A percentile compares a stretch with the other conserved stretches of the same genome.
These are phyloP conservation scores for Berkeleyomyces rouxiae DNA, from an alignment of 2,329 filamentous ascomycete species.

Conservation along the genomic window DNA sequence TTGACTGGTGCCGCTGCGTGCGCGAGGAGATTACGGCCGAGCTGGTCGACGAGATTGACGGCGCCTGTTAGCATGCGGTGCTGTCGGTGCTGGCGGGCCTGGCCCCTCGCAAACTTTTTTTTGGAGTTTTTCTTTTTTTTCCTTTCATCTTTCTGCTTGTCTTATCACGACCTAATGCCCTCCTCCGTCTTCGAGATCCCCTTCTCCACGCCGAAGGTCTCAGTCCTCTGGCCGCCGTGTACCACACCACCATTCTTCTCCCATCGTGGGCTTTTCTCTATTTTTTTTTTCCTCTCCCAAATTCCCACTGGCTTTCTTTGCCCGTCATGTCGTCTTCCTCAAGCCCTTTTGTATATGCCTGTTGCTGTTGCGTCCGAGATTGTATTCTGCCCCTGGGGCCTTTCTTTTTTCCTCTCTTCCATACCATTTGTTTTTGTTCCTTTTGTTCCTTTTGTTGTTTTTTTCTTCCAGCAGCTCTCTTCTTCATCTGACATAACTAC, in stretches of 20 bases:
- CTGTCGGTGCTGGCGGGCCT: neutral
- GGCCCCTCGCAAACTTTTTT: neutral
- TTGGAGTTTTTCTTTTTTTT: neutral
- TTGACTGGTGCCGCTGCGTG: constrained; percentile 69
- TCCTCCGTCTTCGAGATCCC: neutral
- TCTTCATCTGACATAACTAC: neutral
- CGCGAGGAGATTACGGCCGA: constrained; percentile 70
- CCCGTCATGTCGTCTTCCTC: too few species aligned
- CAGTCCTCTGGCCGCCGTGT: too few species aligned
- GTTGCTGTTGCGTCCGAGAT: neutral
- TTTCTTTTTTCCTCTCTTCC: neutral
- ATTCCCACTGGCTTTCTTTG: too few species aligned
- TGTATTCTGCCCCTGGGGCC: neutral
- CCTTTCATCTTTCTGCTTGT: neutral
- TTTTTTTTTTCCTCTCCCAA: too few species aligned
- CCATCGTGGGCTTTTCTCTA: too few species aligned
- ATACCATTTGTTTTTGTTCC: neutral
- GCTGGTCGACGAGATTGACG: constrained; percentile 18
- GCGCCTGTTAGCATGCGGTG: neutral
- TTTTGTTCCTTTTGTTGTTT: neutral
- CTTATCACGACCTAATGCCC: constrained; percentile 1
- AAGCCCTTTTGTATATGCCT: too few species aligned
- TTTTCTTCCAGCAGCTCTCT: neutral
- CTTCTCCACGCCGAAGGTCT: neutral
- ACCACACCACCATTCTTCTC: neutral